Base-by-base conservation (phyloP, 805 yeast species). In the Saturnispora besseyi region DNA sequence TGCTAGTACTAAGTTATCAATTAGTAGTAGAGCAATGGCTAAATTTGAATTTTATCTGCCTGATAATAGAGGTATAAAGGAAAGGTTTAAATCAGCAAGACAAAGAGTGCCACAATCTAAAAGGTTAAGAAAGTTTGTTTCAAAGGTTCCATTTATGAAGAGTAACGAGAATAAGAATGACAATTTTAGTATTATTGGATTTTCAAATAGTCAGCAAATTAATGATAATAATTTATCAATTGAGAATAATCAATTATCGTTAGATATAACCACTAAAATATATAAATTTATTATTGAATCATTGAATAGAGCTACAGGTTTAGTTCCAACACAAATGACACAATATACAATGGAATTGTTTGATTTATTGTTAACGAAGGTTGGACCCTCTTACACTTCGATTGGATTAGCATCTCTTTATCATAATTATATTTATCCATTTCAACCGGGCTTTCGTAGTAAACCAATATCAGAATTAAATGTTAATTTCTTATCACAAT, bases 201-300 rank as follows among this genome's bases (percentile, higher is more conserved):
- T 47, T 38, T 22, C 42, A 31, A 34, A 22, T 9, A n/a, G 45
- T 13, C n/a, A 50, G 10, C 40, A 26, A 15, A 33, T 24, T 6
- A 42, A 37, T 12, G 3, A 15, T 1, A 37, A 32, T 15, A 36
- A 15, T 11, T 8, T 28, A 4, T 57, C 59, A 26, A 54, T 52
- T 24, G 51, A 47, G 4, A 54, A 50, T 29, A 30, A 34, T 21
- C 18, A 55, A 13, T 54, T 76, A 42, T 70, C 72, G 30, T 61
- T 82, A 6, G 57, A 66, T 13, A 67, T 72, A 26, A 80, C 86
- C 2, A 90, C 87, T 55, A 68, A 72, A 3, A 76, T 87, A 50
- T 68, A 88, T 38, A 82, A 81, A 55, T 77, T 85, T 15, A 76
- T 82, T 7, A 83, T 87, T 33, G 97, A 89, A 65, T 75, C 90